A percentile compares a stretch with the other conserved stretches of the same genome.
phyloP scores from a whole-genome alignment of 805 yeast species.

The Barnettozyma californica region DNA sequence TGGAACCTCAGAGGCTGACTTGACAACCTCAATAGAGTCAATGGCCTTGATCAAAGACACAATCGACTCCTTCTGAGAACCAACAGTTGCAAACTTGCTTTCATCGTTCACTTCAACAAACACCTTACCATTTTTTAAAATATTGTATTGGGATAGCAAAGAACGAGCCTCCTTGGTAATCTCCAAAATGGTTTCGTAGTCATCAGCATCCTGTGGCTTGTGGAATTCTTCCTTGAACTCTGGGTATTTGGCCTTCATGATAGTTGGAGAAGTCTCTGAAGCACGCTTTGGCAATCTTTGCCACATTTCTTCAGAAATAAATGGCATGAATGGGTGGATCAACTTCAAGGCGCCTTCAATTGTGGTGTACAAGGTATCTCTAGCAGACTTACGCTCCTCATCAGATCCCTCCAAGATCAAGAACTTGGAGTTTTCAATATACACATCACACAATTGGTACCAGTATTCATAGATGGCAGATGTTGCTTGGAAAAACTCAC shows the following conservation, averaged over 20 bases:
- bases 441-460: conserved; percentile 95
- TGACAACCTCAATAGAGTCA: conserved; percentile 63
- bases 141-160: conserved; percentile 82
- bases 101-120: conserved; percentile 65
- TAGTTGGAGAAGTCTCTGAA: conserved; percentile 62
- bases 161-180: conserved; percentile 91
- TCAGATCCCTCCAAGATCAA: conserved; percentile 88
- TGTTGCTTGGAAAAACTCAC: conserved; percentile 89
- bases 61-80: conserved; percentile 77
- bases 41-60: conserved; percentile 90
- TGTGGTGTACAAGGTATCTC: conserved; percentile 89
- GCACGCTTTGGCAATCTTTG: conserved; percentile 92
- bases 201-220: conserved; percentile 60
- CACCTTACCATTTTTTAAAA: conserved; percentile 82
- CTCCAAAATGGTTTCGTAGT: conserved; percentile 79
- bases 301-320: conserved; percentile 96
- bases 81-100: conserved; percentile 45
- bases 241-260: conserved; percentile 80
- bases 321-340: conserved; percentile 99
- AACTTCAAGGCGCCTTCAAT: conserved; percentile 85
- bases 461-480: conserved; percentile 88
- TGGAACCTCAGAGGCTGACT: conserved; percentile 55
- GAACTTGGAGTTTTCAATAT: conserved; percentile 94
- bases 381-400: conserved; percentile 81
- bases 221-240: conserved; percentile 52